These are phyloP conservation scores for Borealophlyctis nickersoniae DNA, from an alignment of 192 early-diverging fungal species.

Conservation along the genomic window DNA sequence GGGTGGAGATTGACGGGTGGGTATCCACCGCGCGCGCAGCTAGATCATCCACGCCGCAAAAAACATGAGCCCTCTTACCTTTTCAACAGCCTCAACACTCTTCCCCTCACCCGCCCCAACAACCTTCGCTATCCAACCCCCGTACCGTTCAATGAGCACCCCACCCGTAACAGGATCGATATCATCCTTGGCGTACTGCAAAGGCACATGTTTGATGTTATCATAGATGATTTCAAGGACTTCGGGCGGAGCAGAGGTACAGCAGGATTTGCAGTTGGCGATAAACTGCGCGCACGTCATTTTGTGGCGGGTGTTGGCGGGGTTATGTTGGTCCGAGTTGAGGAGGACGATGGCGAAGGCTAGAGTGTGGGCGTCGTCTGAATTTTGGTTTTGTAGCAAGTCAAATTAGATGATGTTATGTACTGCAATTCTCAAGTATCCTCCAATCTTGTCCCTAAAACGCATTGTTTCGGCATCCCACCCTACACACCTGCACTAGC, in stretches of 20 bases:
- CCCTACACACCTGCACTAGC: conserved; percentile 38
- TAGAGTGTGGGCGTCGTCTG: conserved; percentile 71
- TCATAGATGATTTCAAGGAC: conserved; percentile 67
- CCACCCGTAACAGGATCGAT: background rate
- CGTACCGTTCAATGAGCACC: background rate
- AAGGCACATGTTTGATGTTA: conserved; percentile 44
- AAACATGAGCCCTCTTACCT: too few species aligned
- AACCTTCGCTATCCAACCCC: too few species aligned
- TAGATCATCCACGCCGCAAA: too few species aligned
- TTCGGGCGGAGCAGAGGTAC: conserved; percentile 61
- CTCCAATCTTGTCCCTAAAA: too few species aligned
- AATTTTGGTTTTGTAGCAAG: too few species aligned
- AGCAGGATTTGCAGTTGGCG: conserved; percentile 59
- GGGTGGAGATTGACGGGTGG: too few species aligned
- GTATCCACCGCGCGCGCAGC: too few species aligned
- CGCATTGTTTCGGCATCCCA: too few species aligned
- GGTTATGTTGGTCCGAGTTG: conserved; percentile 86
- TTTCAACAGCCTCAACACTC: too few species aligned
- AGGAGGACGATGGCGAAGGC: conserved; percentile 79
- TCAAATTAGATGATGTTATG: too few species aligned
- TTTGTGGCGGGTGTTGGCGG: conserved; percentile 65
- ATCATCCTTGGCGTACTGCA: conserved; percentile 34
- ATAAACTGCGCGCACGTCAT: conserved; percentile 82
- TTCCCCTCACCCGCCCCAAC: too few species aligned
- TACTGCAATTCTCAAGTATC: too few species aligned